phyloP scores from a whole-genome alignment of 805 yeast species.

The Candida chilensis region DNA sequence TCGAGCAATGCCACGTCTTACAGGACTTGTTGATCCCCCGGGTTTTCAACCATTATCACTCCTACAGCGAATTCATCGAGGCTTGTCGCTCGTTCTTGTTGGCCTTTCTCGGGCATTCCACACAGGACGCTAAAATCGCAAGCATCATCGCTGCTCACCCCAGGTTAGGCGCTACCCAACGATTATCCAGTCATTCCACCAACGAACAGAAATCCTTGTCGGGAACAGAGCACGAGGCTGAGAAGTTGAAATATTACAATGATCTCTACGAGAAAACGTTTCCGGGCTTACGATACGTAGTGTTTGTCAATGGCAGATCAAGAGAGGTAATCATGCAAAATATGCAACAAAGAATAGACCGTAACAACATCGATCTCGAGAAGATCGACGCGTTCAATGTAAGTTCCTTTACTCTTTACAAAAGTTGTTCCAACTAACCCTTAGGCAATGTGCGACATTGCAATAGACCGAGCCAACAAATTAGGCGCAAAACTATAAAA shows the following conservation, averaged over 20 bases:
- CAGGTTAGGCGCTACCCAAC: constrained; percentile 60
- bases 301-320: constrained; percentile 79
- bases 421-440: neutral
- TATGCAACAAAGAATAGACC: constrained; percentile 49
- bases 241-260: constrained; percentile 43
- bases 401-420: neutral
- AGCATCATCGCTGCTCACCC: constrained; percentile 88
- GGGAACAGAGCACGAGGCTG: constrained; percentile 38
- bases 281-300: constrained; percentile 74
- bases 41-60: constrained; percentile 10
- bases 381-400: constrained; percentile 52
- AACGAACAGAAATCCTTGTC: constrained; percentile 63
- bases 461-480: constrained; percentile 64
- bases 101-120: neutral
- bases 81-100: neutral
- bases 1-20: constrained; percentile 53
- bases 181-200: constrained; percentile 54
- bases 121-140: constrained; percentile 13
- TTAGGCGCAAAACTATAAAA: constrained; percentile 26
- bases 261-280: constrained; percentile 49
- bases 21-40: constrained; percentile 19
- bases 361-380: constrained; percentile 41
- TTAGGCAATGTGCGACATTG: constrained; percentile 85
- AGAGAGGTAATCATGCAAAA: constrained; percentile 55
- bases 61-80: constrained; percentile 12